phyloP scores from a whole-genome alignment of 768 basidiomycete genomes.

The Lactarius sp. region DNA sequence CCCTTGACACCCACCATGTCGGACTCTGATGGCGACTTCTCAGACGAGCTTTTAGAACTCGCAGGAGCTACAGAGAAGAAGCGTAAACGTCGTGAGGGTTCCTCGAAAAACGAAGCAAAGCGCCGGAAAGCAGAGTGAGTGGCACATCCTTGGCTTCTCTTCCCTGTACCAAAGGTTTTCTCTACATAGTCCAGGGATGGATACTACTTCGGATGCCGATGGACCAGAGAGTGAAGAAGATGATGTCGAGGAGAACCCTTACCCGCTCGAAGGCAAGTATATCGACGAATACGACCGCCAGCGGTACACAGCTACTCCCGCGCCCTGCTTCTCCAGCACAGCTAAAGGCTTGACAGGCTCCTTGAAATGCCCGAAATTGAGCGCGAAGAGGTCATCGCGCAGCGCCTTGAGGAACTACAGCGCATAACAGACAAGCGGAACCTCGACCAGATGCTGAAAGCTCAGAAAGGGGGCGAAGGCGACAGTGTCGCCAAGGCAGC shows the following conservation, averaged over 20 bases:
- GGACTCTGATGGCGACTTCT: constrained; percentile 47
- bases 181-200: constrained; percentile 3
- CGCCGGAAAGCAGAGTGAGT: constrained; percentile 72
- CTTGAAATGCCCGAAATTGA: constrained; percentile 80
- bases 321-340: constrained; percentile 25
- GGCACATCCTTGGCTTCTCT: not conserved
- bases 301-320: constrained; percentile 43
- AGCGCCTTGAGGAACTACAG: constrained; percentile 77
- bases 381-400: constrained; percentile 79
- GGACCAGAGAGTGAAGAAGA: constrained; percentile 59
- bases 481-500: constrained; percentile 68
- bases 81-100: constrained; percentile 52
- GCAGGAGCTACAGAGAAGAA: constrained; percentile 66
- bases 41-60: constrained; percentile 76
- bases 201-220: constrained; percentile 47
- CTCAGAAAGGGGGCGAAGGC: constrained; percentile 49
- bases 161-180: not conserved
- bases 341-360: constrained; percentile 45
- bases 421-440: constrained; percentile 63
- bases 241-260: constrained; percentile 55
- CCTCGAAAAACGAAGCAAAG: constrained; percentile 46
- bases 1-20: constrained; percentile 36
- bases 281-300: constrained; percentile 78
- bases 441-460: constrained; percentile 68
- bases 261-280: constrained; percentile 90